Conservation (phyloP, 306 rosid genomes). For the Notholithocarpus densiflorus region DNA sequence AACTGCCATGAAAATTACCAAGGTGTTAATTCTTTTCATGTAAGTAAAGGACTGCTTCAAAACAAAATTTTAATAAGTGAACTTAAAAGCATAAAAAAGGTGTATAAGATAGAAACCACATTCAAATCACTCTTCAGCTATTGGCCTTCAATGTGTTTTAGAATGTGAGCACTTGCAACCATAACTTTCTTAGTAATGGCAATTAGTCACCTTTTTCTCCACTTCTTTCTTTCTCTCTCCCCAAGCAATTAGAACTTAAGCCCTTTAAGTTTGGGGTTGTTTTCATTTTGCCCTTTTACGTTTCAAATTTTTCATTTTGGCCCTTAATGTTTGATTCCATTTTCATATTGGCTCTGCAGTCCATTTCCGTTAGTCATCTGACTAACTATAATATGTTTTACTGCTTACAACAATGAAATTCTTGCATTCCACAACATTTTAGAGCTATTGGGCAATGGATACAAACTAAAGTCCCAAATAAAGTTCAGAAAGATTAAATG, state of each 20-base stretch:
- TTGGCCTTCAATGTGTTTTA: not conserved
- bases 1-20: constrained; percentile 37
- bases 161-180: not conserved
- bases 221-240: not conserved
- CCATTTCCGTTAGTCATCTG: too few relatives aligned
- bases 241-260: not conserved
- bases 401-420: too few relatives aligned
- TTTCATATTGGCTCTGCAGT: too few relatives aligned
- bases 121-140: not conserved
- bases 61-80: not conserved
- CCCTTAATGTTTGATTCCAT: too few relatives aligned
- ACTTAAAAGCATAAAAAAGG: not conserved
- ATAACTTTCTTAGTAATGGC: too few relatives aligned
- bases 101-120: not conserved
- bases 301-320: too few relatives aligned
- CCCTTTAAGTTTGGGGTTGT: too few relatives aligned
- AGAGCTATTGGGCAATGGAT: not conserved
- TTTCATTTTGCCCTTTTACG: too few relatives aligned
- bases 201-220: not conserved
- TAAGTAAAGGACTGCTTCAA: constrained; percentile 11
- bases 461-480: not conserved
- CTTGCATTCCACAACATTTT: too few relatives aligned
- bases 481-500: not conserved
- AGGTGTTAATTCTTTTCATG: constrained; percentile 14
- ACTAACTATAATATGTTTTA: too few relatives aligned